Evolutionary conservation across 2,329 filamentous ascomycete species (phyloP), one percentile per base, ranked within the genome.

Genomic region (Colletotrichum chrysophilum): DNA sequence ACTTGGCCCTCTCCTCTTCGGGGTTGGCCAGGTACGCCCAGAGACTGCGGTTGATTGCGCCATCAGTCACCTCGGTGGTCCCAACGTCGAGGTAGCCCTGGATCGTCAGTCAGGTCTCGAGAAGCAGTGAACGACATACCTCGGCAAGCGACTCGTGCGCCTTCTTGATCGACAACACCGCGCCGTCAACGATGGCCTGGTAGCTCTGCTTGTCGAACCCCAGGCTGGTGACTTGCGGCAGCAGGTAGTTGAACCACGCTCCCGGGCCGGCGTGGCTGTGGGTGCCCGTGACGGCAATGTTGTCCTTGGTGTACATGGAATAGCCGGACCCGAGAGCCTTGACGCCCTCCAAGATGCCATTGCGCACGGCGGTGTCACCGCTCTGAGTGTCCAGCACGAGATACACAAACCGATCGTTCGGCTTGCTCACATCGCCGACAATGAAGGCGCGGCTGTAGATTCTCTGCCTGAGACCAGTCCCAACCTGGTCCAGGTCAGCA

Each of bases 181-280:
- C 93, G 2, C 96, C 96, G 79, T 97, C 93, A 0, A 98, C 95
- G 77, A 98, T 95, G 32, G 96, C 96, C 78, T 93, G 90, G 81
- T 98, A 98, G 80, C 95, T 97, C 83, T 97, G 94, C 80, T 93
- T 92, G 84, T 95, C 91, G 80, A 98, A 98, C 0, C 96, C 96
- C 74, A 94, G 90, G 80, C 93, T 96, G 0, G 96, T 97, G 78
- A 98, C 94, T 82, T 98, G 96, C 9, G 96, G 96, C 7, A 98
- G 88, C 12, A 98, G 89, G 82, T 98, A 98, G 85, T 98, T 98
- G 82, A 97, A 89, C 95, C 96, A 98, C 7, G 94, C 96, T 3
- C 94, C 96, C 0, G 96, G 96, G 0, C 96, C 96, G 28, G 96
- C 93, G 85, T 98, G 96, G 30, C 95, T 97, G 84, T 98, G 96